Base-by-base conservation (phyloP, 768 basidiomycete genomes). In the Mycena rebaudengoi region DNA sequence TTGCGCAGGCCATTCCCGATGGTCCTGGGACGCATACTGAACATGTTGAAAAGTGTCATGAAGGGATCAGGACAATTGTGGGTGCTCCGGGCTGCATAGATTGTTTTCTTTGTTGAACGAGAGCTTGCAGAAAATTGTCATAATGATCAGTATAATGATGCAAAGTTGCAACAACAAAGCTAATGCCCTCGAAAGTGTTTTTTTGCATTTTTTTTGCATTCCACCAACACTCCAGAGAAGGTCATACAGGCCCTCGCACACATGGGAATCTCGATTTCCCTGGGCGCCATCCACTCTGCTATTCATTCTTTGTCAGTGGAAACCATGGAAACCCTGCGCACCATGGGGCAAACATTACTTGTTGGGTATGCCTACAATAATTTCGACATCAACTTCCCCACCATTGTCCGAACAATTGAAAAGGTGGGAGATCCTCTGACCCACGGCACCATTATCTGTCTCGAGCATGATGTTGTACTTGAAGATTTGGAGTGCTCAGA, bases 281-380 rank as follows among this genome's bases (percentile, higher is more conserved):
- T 64, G 10, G 62, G 62, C 14, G 37, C 75, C 2, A 75, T 76
- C 25, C 65, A 75, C 51, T 11, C 56, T 7, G 66, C 69, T 5
- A 53, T 76, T n/a, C 43, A 51, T n/a, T 71, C 63, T 33, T 62
- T 78, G 12, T 76, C 75, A 5, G 58, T 53, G 10, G 64, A 76
- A 33, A 66, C 76, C 3, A 32, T 33, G n/a, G 25, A 37, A 0
- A 37, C 50, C 7, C 60, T 78, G 5, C 43, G 55, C 11, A 20
- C 39, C 23, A 60, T 75, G 14, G 76, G 74, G 0, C 44, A 66
- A 32, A 71, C 70, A 6, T 60, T 76, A 5, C 48, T 71, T 1
- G 61, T 71, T 2, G 59, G 64, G 5, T 78, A 73, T 64, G 77
- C 77, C 8, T 83, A 79, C 28, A 77, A 85, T 57, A 85, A 84